These are phyloP conservation scores for Thermoascus crustaceus DNA, from an alignment of 2,329 filamentous ascomycete species.

Conservation along the genomic window DNA sequence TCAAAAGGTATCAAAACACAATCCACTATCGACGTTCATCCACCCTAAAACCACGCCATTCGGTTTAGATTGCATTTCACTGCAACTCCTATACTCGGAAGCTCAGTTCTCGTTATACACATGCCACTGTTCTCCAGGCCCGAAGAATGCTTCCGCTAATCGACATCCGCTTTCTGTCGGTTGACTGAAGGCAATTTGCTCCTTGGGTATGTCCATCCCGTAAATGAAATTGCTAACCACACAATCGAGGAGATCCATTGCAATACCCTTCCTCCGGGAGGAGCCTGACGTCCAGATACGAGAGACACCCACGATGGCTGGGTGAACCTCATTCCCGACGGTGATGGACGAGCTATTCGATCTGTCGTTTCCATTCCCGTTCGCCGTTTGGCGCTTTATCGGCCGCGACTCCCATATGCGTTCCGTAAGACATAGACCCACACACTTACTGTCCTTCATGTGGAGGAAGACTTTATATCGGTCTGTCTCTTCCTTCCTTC, in stretches of 20 bases:
- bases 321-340: slow-evolving; percentile 33
- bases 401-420: slow-evolving; percentile 49
- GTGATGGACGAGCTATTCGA: slow-evolving; percentile 37
- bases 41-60: too few relatives aligned
- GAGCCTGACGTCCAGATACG: slow-evolving; percentile 57
- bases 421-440: slow-evolving; percentile 55
- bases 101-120: slow-evolving; percentile 46
- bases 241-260: slow-evolving; percentile 49
- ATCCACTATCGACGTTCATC: too few relatives aligned
- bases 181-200: slow-evolving; percentile 55
- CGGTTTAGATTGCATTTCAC: too few relatives aligned
- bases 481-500: slow-evolving; percentile 32
- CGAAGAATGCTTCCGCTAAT: slow-evolving; percentile 53
- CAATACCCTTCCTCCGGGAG: slow-evolving; percentile 50
- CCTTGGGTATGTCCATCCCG: slow-evolving; percentile 47
- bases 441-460: slow-evolving; percentile 52
- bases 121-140: slow-evolving; percentile 48
- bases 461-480: slow-evolving; percentile 56
- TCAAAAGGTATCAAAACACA: too few relatives aligned
- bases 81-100: too few relatives aligned
- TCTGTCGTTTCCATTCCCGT: slow-evolving; percentile 9
- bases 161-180: slow-evolving; percentile 54
- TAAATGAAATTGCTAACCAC: slow-evolving; percentile 49
- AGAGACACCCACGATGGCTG: slow-evolving; percentile 53
- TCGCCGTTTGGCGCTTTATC: slow-evolving; percentile 33